Base-by-base conservation (phyloP, 2,329 filamentous ascomycete species). In the Zymoseptoria pseudotritici region DNA sequence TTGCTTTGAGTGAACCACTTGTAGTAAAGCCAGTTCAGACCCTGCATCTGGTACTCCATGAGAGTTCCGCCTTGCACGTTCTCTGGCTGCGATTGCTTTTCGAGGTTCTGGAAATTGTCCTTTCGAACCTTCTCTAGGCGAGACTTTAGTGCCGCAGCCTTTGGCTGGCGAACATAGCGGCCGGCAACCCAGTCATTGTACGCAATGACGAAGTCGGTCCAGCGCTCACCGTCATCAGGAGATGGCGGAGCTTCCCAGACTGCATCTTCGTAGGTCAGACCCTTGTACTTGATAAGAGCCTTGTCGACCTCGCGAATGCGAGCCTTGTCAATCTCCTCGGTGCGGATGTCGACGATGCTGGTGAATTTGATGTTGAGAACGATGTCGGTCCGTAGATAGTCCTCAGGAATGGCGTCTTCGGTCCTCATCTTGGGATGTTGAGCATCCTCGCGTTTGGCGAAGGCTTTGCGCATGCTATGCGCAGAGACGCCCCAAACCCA, bases 31-130 rank as follows among this genome's bases (percentile, higher is more conserved):
- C 94, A 99, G 69, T 97, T 97, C 56, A 97, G 79, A 20, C 94
- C 94, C 61, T 97, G 90, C 52, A 95, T 77, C 72, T 99, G 94
- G 69, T 99, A 97, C 36, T 86, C 84, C 92, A 97, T 97, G 60
- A 97, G 79, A 65, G 91, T 85, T 22, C 92, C 91, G 42, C 89
- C 86, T 31, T 83, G 83, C 7, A 97, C 79, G 13, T 85, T 85
- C 0, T 81, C 76, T 0, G 94, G 94, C 69, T 97, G 93, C 13
- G 79, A 76, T 46, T 85, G 79, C 64, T 90, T 81, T 65, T 91
- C 83, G 13, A 90, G 78, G 4, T 82, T 79, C n/a, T 76, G 76
- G 58, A 81, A 78, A 67, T 96, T 96, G 51, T 87, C 78, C 50
- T 81, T 76, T 63, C 90, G 86, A 65, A 86, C 87, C n/a, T 82